Evolutionary conservation across 768 basidiomycete species (phyloP), one percentile per base, ranked within the genome.

Genomic region (Pleurotus sapidus): DNA sequence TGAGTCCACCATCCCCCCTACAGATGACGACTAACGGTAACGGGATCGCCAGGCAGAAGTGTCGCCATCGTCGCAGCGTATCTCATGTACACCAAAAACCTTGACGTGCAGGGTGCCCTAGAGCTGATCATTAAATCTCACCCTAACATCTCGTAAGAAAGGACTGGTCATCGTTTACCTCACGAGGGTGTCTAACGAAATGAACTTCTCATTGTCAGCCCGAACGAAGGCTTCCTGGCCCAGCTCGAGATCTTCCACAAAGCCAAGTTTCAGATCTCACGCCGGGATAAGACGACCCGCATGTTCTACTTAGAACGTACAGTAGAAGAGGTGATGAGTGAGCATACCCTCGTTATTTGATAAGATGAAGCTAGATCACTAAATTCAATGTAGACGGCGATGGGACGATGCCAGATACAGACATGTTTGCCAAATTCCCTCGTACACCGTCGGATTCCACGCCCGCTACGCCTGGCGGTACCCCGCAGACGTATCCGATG

Each of bases 61-160:
- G 86, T 88, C 5, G 89, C 91, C 2, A 86, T 96, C 47, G 88
- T 90, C 5, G 87, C 92, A 2, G 95, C 94, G 3, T 97, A 93
- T 65, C 74, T 97, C 46, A 95, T 97, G 91, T 83, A 88, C 64
- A 80, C 82, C 3, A 75, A 78, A 60, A 77, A 84, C 50, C 60
- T 82, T 25, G 82, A 87, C 58, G 74, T 80, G 0, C 72, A 80
- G 9, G 72, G 77, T 18, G 93, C 95, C 4, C 71, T 97, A 11
- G 81, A 84, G 20, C 72, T 89, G 60, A 86, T 96, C 59, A 77
- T 77, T 56, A 72, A 80, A 56, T 82, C 78, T 17, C 80, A 95
- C 8, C 89, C 92, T 0, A 72, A 75, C 54, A 77, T 90, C 14
- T 83, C 89, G 93, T 95, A 40, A 20, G 59, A 57, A 14, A 4